A percentile compares a stretch with the other conserved stretches of the same genome.
Conservation (phyloP, 164 flowering plant genomes). For the Vitis cinerea region DNA sequence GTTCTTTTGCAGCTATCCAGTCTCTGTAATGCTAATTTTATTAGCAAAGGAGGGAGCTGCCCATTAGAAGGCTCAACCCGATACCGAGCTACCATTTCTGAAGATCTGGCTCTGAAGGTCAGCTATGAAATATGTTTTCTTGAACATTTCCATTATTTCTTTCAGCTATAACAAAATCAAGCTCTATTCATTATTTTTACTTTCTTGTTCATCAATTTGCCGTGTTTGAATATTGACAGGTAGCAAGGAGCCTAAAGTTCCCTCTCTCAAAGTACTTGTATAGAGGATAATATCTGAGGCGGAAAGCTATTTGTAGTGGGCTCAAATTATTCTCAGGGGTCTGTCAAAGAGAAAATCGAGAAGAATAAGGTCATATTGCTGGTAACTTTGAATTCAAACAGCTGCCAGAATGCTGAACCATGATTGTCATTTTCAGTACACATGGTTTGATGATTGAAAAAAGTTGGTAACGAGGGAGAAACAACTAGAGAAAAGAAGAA, state of each 20-base stretch:
- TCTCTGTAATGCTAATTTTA: conserved; percentile 86
- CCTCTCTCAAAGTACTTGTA: conserved; percentile 82
- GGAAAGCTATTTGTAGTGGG: conserved; percentile 4
- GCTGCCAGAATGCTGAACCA: too few species aligned
- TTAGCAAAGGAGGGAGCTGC: conserved; percentile 82
- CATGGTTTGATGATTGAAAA: too few species aligned
- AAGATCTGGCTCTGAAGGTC: conserved; percentile 86
- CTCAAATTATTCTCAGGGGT: conserved; percentile 4
- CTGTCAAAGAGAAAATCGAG: not conserved
- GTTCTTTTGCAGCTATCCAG: conserved; percentile 90
- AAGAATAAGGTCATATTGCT: conserved; percentile 1
- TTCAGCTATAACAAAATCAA: not conserved
- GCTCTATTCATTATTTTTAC: not conserved
- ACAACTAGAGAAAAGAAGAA: too few species aligned
- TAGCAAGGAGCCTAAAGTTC: conserved; percentile 87
- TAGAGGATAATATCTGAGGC: conserved; percentile 41
- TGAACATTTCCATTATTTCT: not conserved
- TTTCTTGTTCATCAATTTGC: not conserved
- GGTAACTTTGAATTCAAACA: too few species aligned
- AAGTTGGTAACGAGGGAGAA: too few species aligned
- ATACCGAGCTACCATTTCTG: conserved; percentile 69
- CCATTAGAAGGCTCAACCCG: conserved; percentile 88
- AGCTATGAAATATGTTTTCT: not conserved
- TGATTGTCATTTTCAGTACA: too few species aligned
- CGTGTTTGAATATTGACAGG: conserved; percentile 32